Evolutionary conservation across 1,284 basidiomycete genomes (phyloP), one percentile per base, ranked within the genome.

Genomic region (Ceraceosorus bombacis): DNA sequence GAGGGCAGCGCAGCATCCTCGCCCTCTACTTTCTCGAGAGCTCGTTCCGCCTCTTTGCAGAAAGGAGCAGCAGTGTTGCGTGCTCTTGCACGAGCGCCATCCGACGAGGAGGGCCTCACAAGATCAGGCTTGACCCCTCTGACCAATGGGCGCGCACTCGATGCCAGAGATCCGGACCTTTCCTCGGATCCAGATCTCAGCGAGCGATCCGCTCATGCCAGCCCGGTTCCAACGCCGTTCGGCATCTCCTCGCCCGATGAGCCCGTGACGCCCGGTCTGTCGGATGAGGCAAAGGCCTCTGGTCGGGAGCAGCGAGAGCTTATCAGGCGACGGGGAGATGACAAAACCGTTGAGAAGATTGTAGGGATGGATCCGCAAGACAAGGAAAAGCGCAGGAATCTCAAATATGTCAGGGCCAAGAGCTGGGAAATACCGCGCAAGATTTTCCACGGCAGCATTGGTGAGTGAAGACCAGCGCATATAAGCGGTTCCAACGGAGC

Each of bases 371-470:
- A 36, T 12, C 49, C 41, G 40, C 56, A n/a, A 54, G 63, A 2
- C 54, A 41, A 54, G 65, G 54, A 7, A 60, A 70, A 56, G 49
- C 59, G 54, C 38, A 27, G 27, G 27, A 54, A 60, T 36, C 17
- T 51, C 40, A 41, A 41, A 13, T 39, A 55, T 37, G 51, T 56
- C 38, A 27, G 27, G 6, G 12, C 46, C 38, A 64, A 64, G 56
- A 69, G 69, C 57, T 76, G 74, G 74, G 92, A 97, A 81, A 87
- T 97, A 57, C 93, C 94, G 1, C 82, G 93, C 69, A 97, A 97
- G 79, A 79, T 85, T 12, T 80, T 97, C 52, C 93, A 97, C 80
- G 88, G 88, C 10, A 90, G 88, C 13, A 95, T 95, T 64, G 90
- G 90, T 88, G 57, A 55, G 57, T 54, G 43, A 51, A 10, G 43